These are phyloP conservation scores for Triticum aestivum DNA, from an alignment of 176 grass and related monocot genomes.

Conservation along the genomic window DNA sequence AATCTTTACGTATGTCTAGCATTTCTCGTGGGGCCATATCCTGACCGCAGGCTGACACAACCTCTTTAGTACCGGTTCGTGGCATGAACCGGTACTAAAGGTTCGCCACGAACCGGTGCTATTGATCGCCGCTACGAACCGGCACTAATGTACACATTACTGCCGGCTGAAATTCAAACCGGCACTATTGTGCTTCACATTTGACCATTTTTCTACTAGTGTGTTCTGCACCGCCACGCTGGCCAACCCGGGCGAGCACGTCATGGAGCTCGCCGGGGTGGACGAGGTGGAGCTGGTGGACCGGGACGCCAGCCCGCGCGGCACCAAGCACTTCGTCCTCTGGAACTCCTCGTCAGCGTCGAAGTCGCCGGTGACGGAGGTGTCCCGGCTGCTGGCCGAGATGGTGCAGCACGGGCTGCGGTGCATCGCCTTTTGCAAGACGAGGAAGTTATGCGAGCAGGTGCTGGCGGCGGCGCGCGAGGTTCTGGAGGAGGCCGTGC, in stretches of 20 bases:
- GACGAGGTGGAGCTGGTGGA: slow-evolving; percentile 43
- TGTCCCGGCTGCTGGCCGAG: slow-evolving; percentile 57
- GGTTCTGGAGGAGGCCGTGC: slow-evolving; percentile 29
- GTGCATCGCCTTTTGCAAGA: slow-evolving; percentile 84
- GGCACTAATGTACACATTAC: no score
- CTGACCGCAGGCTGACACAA: no score
- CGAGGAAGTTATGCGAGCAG: slow-evolving; percentile 62
- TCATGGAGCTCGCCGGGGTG: slow-evolving; percentile 57
- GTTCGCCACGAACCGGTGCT: no score
- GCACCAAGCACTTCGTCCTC: slow-evolving; percentile 59
- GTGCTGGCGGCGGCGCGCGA: slow-evolving; percentile 23
- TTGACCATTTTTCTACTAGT: no score
- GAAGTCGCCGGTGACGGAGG: slow-evolving; percentile 48
- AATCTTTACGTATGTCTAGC: no score
- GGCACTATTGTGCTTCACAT: no score
- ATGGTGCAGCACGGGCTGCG: slow-evolving; percentile 83
- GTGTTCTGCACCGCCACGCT: slow-evolving; percentile 64
- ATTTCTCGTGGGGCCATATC: no score
- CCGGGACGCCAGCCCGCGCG: slow-evolving; percentile 61
- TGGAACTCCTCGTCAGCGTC: slow-evolving; percentile 54
- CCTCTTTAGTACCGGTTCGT: no score
- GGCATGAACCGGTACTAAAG: no score
- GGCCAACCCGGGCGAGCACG: slow-evolving; percentile 66
- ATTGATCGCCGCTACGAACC: no score
- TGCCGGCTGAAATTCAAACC: no score